These are phyloP conservation scores for Hypoxylon subgilvum DNA, from an alignment of 495 filamentous ascomycete genomes.

Conservation along the genomic window DNA sequence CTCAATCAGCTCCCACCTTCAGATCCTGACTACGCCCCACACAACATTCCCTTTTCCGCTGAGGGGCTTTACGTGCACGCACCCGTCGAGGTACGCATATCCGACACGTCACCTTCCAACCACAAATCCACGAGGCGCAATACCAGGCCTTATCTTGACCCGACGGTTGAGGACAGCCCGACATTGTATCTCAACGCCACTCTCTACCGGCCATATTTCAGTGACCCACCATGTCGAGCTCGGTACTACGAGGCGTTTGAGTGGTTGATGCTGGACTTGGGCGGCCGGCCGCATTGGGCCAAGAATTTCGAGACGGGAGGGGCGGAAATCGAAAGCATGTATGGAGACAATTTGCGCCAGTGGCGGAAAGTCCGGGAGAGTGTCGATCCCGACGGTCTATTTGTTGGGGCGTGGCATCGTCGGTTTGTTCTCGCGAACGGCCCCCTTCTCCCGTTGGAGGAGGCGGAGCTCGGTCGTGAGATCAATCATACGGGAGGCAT, in stretches of 20 bases:
- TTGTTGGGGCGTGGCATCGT: conserved; percentile 88
- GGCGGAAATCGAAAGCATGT: conserved; percentile 63
- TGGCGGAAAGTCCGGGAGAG: conserved; percentile 73
- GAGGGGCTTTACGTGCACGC: conserved; percentile 87
- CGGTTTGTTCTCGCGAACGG: conserved; percentile 64
- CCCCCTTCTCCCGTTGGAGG: conserved; percentile 45
- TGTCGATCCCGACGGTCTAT: conserved; percentile 89
- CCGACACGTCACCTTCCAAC: conserved; percentile 66
- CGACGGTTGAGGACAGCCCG: conserved; percentile 63
- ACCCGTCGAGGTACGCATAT: conserved; percentile 89
- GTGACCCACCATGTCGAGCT: conserved; percentile 74
- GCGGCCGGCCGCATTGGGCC: conserved; percentile 94
- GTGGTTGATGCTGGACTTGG: conserved; percentile 90
- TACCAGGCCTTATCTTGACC: conserved; percentile 79
- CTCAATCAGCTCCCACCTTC: conserved; percentile 64
- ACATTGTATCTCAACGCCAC: conserved; percentile 96
- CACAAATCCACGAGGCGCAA: conserved; percentile 41
- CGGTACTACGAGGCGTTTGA: conserved; percentile 95
- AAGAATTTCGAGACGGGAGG: conserved; percentile 81
- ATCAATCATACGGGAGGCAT: conserved; percentile 38
- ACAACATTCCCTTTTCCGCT: conserved; percentile 79
- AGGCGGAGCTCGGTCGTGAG: conserved; percentile 42
- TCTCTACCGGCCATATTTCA: conserved; percentile 86
- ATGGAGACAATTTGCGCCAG: conserved; percentile 58
- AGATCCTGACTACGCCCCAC: conserved; percentile 60